A percentile compares a stretch with the other conserved stretches of the same genome.
Conservation (phyloP, 2,329 filamentous ascomycete species). For the Aspergillus sergii region DNA sequence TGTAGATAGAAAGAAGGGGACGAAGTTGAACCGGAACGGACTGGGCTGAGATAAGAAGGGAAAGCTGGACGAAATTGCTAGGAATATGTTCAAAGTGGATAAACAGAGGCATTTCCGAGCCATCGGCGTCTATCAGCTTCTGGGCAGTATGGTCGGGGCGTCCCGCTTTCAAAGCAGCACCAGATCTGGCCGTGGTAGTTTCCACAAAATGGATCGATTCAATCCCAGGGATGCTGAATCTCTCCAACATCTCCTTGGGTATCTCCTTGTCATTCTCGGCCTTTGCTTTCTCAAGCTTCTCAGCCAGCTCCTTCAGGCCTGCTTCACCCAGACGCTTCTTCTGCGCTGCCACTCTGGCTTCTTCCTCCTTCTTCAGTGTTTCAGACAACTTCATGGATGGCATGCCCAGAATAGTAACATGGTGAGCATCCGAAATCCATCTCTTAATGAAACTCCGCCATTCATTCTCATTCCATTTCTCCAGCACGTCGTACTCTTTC, state of each 20-base stretch:
- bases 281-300: slow-evolving; percentile 81
- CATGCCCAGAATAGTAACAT: slow-evolving; percentile 84
- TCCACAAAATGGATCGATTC: slow-evolving; percentile 95
- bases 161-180: slow-evolving; percentile 73
- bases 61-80: slow-evolving; percentile 88
- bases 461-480: slow-evolving; percentile 77
- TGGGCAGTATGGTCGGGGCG: slow-evolving; percentile 70
- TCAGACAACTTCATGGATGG: slow-evolving; percentile 79
- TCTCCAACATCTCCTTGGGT: slow-evolving; percentile 75
- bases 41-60: slow-evolving; percentile 76
- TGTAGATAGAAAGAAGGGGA: slow-evolving; percentile 81
- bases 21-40: slow-evolving; percentile 78
- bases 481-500: slow-evolving; percentile 66
- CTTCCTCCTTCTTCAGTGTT: slow-evolving; percentile 79
- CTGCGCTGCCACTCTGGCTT: slow-evolving; percentile 74
- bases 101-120: slow-evolving; percentile 71
- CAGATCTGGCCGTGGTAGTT: slow-evolving; percentile 80
- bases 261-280: slow-evolving; percentile 86
- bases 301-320: slow-evolving; percentile 72
- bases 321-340: slow-evolving; percentile 79
- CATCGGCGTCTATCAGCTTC: slow-evolving; percentile 70
- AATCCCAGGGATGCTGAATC: slow-evolving; percentile 79
- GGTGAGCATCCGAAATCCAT: slow-evolving; percentile 82
- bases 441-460: slow-evolving; percentile 82
- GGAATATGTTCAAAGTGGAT: slow-evolving; percentile 96